Evolutionary conservation across 768 basidiomycete species (phyloP), one percentile per base, ranked within the genome.

Genomic region (Naganishia friedmannii): DNA sequence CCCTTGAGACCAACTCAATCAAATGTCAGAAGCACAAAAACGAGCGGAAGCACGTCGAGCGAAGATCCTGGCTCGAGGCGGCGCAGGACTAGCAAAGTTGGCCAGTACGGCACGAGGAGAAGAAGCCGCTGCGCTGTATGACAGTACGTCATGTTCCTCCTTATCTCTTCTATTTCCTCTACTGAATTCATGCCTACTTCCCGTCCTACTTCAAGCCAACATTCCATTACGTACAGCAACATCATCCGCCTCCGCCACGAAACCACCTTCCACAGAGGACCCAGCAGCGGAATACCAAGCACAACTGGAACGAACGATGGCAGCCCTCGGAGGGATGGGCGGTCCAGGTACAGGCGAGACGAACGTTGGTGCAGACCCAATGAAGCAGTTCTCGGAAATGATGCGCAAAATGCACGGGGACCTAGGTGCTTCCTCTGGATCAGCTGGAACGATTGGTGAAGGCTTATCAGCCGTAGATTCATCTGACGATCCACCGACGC

Each of bases 41-140:
- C 69, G 78, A 65, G 79, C 78, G 45, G 78, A 77, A 39, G 79
- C 79, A 53, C 68, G 79, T 19, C 75, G 75, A 32, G 79, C 79
- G 10, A 80, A 79, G 68, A 80, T 80, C 73, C 73, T 79, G 21
- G 79, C 79, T 1, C 67, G 79, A 53, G 79, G 79, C 21, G 45
- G 39, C 45, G 65, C 68, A 13, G 79, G 79, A 26, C 67, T 79
- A 12, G 73, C 74, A 3, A 79, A 79, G 60, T 70, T 80, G 2
- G 79, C 79, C 53, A 77, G 75, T 31, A 78, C 79, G 2, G 79
- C 79, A 10, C 67, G 79, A 69, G 79, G 79, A 2, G 79, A 79
- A 13, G 79, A 80, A 70, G 79, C 75, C 12, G 75, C 77, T 15
- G 73, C 68, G 68, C 67, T 78, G 23, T 78, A 78, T 66, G 77